Percentiles rank a stretch among this genome's conserved stretches.
Evolutionary conservation across 2,329 filamentous ascomycete species (phyloP).

Genomic region (Aspergillus sclerotialis): DNA sequence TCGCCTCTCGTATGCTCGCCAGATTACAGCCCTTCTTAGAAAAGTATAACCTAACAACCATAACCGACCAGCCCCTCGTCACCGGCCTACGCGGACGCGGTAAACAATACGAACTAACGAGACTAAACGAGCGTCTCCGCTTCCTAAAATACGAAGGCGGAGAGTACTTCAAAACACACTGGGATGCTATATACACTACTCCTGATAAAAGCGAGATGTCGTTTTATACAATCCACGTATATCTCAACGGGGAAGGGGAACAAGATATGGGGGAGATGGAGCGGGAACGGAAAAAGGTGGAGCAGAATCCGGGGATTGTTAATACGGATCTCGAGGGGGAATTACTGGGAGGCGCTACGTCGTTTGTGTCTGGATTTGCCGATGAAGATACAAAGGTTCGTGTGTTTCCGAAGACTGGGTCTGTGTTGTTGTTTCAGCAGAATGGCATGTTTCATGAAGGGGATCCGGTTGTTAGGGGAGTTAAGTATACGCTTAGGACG

Average conservation of each 20-base stretch:
- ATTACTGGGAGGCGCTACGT: constrained; percentile 50
- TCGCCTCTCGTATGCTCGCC: constrained; percentile 58
- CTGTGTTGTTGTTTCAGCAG: constrained; percentile 53
- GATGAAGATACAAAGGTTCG: constrained; percentile 27
- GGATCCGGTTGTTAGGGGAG: constrained; percentile 47
- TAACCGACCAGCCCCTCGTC: constrained; percentile 31
- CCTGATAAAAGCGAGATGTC: constrained; percentile 45
- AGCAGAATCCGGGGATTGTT: constrained; percentile 8
- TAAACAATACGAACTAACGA: constrained; percentile 27
- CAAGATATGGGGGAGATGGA: constrained; percentile 24
- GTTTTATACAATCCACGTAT: constrained; percentile 51
- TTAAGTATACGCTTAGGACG: constrained; percentile 51
- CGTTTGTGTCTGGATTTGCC: constrained; percentile 36
- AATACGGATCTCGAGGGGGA: constrained; percentile 21
- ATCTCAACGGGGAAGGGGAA: constrained; percentile 43
- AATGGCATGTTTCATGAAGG: constrained; percentile 46
- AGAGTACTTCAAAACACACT: constrained; percentile 68
- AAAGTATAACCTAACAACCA: constrained; percentile 40
- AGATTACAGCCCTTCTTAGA: constrained; percentile 44
- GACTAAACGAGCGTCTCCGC: constrained; percentile 66
- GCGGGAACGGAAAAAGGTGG: constrained; percentile 12
- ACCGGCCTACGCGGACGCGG: constrained; percentile 39
- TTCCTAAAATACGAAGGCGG: constrained; percentile 67
- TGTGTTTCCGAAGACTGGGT: constrained; percentile 45
- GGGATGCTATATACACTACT: constrained; percentile 58